Evolutionary conservation across 1,284 basidiomycete species (phyloP).

Genomic region (Ceratorhiza oryzae-sativae): DNA sequence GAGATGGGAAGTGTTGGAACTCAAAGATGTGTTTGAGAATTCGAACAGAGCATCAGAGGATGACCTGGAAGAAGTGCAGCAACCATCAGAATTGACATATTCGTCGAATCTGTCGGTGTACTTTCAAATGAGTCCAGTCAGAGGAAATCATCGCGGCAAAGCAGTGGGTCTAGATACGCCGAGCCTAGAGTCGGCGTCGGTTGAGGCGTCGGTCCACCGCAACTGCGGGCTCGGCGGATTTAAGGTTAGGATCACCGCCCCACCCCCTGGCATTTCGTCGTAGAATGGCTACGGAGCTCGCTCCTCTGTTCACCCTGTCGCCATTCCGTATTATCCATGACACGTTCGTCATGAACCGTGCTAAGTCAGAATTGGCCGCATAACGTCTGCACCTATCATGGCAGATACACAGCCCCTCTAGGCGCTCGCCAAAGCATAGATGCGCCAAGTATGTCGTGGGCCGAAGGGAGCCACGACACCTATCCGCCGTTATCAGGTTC

Average conservation of each 20-base stretch:
- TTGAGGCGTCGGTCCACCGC: background rate
- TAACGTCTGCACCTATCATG: background rate
- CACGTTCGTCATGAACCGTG: background rate
- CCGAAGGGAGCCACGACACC: background rate
- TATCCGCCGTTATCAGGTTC: background rate
- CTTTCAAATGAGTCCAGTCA: background rate
- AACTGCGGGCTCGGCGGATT: background rate
- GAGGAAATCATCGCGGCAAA: background rate
- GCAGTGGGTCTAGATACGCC: background rate
- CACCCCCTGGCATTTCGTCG: background rate
- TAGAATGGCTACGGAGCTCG: background rate
- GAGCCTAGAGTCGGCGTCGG: background rate
- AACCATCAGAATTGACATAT: background rate
- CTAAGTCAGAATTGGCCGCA: background rate
- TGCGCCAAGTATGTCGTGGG: background rate
- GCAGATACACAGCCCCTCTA: background rate
- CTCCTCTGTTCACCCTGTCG: background rate
- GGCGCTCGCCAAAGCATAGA: background rate
- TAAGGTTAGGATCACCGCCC: background rate
- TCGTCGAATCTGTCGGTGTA: background rate
- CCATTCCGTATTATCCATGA: background rate
- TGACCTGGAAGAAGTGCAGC: background rate
- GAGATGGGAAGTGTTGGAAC: background rate
- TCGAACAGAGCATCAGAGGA: background rate
- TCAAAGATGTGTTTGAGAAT: background rate